A percentile compares a stretch with the other conserved stretches of the same genome.
These are phyloP conservation scores for Plasmodium falciparum DNA, from an alignment of 169 alveolate genomes.

Conservation along the genomic window DNA sequence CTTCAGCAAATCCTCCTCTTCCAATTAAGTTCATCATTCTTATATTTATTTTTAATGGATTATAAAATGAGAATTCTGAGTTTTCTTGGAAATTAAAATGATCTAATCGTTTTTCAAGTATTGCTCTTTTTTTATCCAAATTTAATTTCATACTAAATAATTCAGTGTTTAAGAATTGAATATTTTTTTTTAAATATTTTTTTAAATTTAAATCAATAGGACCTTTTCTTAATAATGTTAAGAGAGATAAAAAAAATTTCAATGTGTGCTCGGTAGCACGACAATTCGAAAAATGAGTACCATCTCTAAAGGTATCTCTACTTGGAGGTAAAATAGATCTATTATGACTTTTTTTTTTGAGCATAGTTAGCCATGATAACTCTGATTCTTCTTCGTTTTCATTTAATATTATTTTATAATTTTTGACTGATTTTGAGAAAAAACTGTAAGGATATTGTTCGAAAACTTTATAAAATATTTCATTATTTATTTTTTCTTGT, in stretches of 20 bases:
- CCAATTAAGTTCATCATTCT: slow-evolving; percentile 91
- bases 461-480: slow-evolving; percentile 69
- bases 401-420: slow-evolving; percentile 64
- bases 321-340: slow-evolving; percentile 84
- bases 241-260: slow-evolving; percentile 79
- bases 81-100: slow-evolving; percentile 84
- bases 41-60: slow-evolving; percentile 85
- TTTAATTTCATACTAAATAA: slow-evolving; percentile 80
- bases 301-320: slow-evolving; percentile 86
- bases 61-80: slow-evolving; percentile 85
- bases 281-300: slow-evolving; percentile 85
- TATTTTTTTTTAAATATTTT: slow-evolving; percentile 78
- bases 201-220: slow-evolving; percentile 68
- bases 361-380: slow-evolving; percentile 84
- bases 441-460: slow-evolving; percentile 72
- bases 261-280: slow-evolving; percentile 83
- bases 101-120: slow-evolving; percentile 83
- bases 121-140: slow-evolving; percentile 83
- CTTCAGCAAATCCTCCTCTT: slow-evolving; percentile 94
- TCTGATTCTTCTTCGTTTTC: slow-evolving; percentile 73
- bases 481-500: slow-evolving; percentile 71
- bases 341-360: slow-evolving; percentile 80
- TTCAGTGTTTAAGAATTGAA: slow-evolving; percentile 81
- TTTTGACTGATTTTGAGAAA: slow-evolving; percentile 66
- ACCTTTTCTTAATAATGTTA: slow-evolving; percentile 71